Percentiles rank a stretch among this genome's conserved stretches.
Conservation (phyloP, 805 yeast genomes). For the Blastobotrys chiropterorum region DNA sequence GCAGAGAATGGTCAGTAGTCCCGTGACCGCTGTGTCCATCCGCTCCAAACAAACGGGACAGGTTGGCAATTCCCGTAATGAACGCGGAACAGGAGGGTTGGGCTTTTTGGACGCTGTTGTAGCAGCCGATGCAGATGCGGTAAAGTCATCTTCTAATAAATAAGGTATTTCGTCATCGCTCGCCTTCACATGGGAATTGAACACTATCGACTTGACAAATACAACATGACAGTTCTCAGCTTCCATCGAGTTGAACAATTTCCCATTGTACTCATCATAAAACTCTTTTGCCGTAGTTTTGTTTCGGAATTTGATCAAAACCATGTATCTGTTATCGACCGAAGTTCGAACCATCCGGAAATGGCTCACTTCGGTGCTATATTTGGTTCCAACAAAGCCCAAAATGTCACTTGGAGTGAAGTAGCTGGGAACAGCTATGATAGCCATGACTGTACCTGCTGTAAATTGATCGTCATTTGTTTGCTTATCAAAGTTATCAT, state of each 20-base stretch:
- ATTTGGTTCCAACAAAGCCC: constrained; percentile 68
- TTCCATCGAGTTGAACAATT: constrained; percentile 77
- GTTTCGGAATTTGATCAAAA: constrained; percentile 64
- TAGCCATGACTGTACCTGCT: constrained; percentile 65
- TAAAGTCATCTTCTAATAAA: constrained; percentile 67
- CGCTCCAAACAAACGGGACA: constrained; percentile 91
- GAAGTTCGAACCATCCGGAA: constrained; percentile 65
- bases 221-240: constrained; percentile 80
- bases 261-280: constrained; percentile 62
- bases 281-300: constrained; percentile 54
- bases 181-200: constrained; percentile 30
- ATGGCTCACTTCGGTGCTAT: constrained; percentile 54
- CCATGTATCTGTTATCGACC: constrained; percentile 65
- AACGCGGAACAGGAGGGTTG: constrained; percentile 23
- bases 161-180: constrained; percentile 50
- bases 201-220: constrained; percentile 53
- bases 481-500: constrained; percentile 18
- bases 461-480: constrained; percentile 48
- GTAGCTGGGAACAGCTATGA: constrained; percentile 82
- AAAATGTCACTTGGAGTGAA: constrained; percentile 78
- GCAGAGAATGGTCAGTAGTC: constrained; percentile 80
- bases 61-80: constrained; percentile 65
- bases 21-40: constrained; percentile 75
- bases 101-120: constrained; percentile 9
- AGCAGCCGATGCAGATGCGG: constrained; percentile 27